Evolutionary conservation across 805 yeast genomes (phyloP).

Genomic region (Starmera amethionina): DNA sequence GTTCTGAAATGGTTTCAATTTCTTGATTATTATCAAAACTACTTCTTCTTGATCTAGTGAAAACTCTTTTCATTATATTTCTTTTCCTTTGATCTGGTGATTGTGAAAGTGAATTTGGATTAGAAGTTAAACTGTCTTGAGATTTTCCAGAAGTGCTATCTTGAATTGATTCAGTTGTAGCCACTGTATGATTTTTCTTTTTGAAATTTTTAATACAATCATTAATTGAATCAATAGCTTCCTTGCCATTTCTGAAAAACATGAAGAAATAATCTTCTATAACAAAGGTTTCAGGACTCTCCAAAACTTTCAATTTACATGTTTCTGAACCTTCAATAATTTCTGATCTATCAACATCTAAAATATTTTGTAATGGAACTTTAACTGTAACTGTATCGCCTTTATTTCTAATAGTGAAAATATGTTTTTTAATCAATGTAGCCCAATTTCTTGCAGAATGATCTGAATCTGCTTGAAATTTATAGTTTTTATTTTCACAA

Average conservation of each 20-base stretch:
- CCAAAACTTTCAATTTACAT: constrained; percentile 51
- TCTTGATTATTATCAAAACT: too few relatives aligned
- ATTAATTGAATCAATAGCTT: constrained; percentile 30
- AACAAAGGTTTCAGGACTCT: constrained; percentile 40
- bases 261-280: constrained; percentile 65
- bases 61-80: neutral
- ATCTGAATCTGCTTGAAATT: constrained; percentile 64
- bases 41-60: neutral
- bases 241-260: constrained; percentile 46
- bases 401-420: constrained; percentile 63
- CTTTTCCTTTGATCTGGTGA: neutral
- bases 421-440: constrained; percentile 59
- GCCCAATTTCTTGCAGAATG: constrained; percentile 78
- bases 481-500: constrained; percentile 48
- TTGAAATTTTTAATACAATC: constrained; percentile 26
- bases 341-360: constrained; percentile 47
- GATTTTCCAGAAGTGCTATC: constrained; percentile 6
- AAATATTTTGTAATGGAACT: constrained; percentile 61
- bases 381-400: constrained; percentile 68
- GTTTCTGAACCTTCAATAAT: constrained; percentile 50
- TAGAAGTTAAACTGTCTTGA: neutral
- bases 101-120: neutral
- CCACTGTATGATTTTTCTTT: constrained; percentile 1
- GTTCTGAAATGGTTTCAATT: too few relatives aligned
- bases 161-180: constrained; percentile 1